Base-by-base conservation (phyloP, 1,284 basidiomycete genomes). In the Trametes hirsuta region DNA sequence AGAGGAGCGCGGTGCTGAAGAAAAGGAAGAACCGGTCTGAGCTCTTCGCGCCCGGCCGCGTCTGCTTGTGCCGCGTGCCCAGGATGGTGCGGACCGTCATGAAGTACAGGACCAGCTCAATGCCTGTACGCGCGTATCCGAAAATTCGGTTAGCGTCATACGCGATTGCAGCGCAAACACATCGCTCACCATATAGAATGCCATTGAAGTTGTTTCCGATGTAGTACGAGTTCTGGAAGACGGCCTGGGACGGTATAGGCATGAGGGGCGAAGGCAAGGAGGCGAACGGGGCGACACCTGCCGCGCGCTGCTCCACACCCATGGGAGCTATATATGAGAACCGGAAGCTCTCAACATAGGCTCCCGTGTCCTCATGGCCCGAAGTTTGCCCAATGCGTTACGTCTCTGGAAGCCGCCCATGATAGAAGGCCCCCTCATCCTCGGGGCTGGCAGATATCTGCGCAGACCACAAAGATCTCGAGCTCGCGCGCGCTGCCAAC, bases 21-120 rank as follows among this genome's bases (percentile, higher is more conserved):
- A 47, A 18, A 12, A 58, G 11, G 14, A 52, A 30, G 53, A 65
- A 51, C 34, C 44, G 35, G 24, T 50, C 40, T n/a, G 40, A 21
- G 10, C 18, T 10, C 15, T 42, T 25, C 6, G 49, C 22, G 54
- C 57, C 62, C 15, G 53, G 50, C 21, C 34, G 53, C 12, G 36
- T 50, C 39, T 44, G 46, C 15, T n/a, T 11, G 14, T 34, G 51
- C 39, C 45, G 21, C 15, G 53, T 30, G 57, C 52, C 53, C 11
- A 41, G 9, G 48, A 71, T 58, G 2, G 61, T 56, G 3, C 62
- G 56, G 8, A 69, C 34, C 0, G 68, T 68, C 44, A 62, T 35
- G 48, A 63, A 65, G 42, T 66, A 71, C 37, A 68, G 49, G 49
- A 68, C 55, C n/a, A 71, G 64, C 49, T 69, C 66, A 22, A 69